Conservation (phyloP, 1,284 basidiomycete genomes). For the Singerocomus rubriflavus region DNA sequence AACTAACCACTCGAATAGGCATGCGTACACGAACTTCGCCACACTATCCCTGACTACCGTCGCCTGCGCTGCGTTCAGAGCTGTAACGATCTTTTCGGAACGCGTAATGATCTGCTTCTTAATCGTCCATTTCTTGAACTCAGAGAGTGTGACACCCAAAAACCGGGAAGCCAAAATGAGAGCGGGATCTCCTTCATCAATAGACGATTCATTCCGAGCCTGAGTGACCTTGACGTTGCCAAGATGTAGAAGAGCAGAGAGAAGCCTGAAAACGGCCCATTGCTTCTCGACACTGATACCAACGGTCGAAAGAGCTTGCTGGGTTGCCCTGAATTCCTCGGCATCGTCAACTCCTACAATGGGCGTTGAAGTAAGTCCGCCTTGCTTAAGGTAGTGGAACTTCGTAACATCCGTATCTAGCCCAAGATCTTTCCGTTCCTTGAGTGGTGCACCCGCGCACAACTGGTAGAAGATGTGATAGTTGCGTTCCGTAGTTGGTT, state of each 20-base stretch:
- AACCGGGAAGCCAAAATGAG: conserved; percentile 83
- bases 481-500: conserved; percentile 95
- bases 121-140: conserved; percentile 98
- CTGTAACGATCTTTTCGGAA: conserved; percentile 92
- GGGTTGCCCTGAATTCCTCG: conserved; percentile 92
- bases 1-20: conserved; percentile 98
- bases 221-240: conserved; percentile 93
- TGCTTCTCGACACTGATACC: conserved; percentile 97
- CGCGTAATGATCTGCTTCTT: conserved; percentile 97
- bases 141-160: conserved; percentile 86
- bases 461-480: conserved; percentile 99
- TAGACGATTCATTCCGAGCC: conserved; percentile 76
- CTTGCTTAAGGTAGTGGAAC: conserved; percentile 93
- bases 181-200: conserved; percentile 85
- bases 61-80: conserved; percentile 85
- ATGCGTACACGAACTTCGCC: conserved; percentile 98
- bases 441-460: conserved; percentile 93
- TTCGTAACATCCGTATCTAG: conserved; percentile 83
- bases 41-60: conserved; percentile 96
- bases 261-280: conserved; percentile 95
- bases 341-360: conserved; percentile 94
- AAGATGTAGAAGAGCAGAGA: conserved; percentile 92
- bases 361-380: conserved; percentile 80
- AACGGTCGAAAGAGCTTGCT: conserved; percentile 93
- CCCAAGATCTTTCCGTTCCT: conserved; percentile 93